A percentile compares a stretch with the other conserved stretches of the same genome.
Evolutionary conservation across 2,329 filamentous ascomycete genomes (phyloP).

Genomic region (Calonectria fujianensis): DNA sequence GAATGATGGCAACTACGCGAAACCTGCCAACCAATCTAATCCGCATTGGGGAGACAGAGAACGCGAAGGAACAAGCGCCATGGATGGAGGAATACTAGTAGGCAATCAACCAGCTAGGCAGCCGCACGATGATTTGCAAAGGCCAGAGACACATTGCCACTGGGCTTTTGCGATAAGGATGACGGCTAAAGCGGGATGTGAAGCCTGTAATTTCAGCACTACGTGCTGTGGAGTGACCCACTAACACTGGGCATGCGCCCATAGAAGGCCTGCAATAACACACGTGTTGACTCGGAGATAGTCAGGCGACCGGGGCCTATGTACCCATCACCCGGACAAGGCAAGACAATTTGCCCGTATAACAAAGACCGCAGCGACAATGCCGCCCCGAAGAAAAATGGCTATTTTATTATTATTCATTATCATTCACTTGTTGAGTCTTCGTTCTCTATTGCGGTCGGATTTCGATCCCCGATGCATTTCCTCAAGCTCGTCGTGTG

Average conservation of each 20-base stretch:
- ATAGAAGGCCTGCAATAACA: conserved; percentile 8
- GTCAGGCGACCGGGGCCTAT: conserved; percentile 1
- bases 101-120: background rate
- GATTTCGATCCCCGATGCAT: background rate
- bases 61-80: background rate
- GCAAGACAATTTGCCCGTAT: background rate
- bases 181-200: conserved; percentile 13
- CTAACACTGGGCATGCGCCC: background rate
- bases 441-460: background rate
- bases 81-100: background rate
- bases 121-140: background rate
- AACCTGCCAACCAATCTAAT: background rate
- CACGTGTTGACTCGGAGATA: conserved; percentile 6
- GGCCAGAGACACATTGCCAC: background rate
- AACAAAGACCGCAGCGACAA: background rate
- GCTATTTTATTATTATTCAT: background rate
- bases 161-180: background rate
- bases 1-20: background rate
- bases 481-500: background rate
- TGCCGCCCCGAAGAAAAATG: background rate
- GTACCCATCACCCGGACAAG: conserved; percentile 9
- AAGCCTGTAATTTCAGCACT: conserved; percentile 17
- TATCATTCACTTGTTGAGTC: background rate
- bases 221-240: conserved; percentile 15
- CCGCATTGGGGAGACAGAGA: background rate